phyloP scores from a whole-genome alignment of 176 grass and related monocot species.

The Oryza officinalis region DNA sequence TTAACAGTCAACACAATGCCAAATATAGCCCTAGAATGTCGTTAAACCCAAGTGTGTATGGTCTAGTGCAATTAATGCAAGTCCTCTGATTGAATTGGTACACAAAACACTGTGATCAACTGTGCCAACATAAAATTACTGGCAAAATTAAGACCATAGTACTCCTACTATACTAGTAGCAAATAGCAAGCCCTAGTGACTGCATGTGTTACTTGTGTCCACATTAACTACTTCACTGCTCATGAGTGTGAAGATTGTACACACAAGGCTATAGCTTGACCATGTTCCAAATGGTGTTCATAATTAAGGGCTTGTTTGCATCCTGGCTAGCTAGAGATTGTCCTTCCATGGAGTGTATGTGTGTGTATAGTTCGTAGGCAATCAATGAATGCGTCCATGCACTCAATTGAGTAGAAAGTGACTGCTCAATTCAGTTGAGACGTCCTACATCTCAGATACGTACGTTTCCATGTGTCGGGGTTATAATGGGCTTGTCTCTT shows the following conservation, averaged over 20 bases:
- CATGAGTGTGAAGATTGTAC: background rate
- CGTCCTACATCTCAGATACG: constrained; percentile 43
- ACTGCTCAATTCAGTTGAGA: constrained; percentile 41
- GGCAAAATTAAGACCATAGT: background rate
- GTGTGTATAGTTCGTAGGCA: constrained; percentile 15
- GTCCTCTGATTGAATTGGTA: background rate
- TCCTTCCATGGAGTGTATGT: background rate
- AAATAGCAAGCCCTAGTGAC: background rate
- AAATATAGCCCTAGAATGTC: background rate
- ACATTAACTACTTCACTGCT: background rate
- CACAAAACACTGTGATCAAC: background rate
- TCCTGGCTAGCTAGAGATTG: constrained; percentile 10
- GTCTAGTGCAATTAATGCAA: background rate
- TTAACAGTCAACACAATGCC: background rate
- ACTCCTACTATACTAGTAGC: background rate
- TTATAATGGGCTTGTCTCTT: constrained; percentile 27
- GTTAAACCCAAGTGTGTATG: background rate
- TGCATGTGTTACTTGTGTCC: background rate
- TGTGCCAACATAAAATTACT: background rate
- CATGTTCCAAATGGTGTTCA: background rate
- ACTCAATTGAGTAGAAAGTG: constrained; percentile 28
- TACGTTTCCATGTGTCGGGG: constrained; percentile 22
- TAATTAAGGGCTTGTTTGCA: background rate
- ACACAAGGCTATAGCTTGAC: background rate
- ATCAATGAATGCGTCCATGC: constrained; percentile 26